These are phyloP conservation scores for Taiozyma sp. DNA, from an alignment of 1,139 yeast species.

Conservation along the genomic window DNA sequence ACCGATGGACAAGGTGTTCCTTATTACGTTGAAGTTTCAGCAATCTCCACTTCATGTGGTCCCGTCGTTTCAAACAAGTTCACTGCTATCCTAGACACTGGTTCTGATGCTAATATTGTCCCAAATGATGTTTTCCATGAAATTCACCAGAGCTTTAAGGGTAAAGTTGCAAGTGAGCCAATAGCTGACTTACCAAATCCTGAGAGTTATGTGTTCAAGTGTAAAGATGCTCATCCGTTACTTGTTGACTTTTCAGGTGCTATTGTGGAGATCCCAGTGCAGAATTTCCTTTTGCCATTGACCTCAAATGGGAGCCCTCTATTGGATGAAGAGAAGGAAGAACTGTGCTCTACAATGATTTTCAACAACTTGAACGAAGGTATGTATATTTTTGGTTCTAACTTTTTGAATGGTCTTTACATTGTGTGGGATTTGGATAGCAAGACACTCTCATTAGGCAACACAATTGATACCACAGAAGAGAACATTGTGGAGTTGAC, in stretches of 20 bases:
- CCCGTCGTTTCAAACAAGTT: background rate
- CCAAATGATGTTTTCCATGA: conserved; percentile 9
- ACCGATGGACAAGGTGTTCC: background rate
- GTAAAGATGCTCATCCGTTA: conserved; percentile 13
- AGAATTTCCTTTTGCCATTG: conserved; percentile 8
- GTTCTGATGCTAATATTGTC: conserved; percentile 10
- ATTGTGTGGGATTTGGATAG: conserved; percentile 49
- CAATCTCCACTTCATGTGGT: conserved; percentile 11
- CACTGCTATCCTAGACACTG: conserved; percentile 14
- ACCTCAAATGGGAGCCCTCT: conserved; percentile 2
- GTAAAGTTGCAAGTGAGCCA: conserved; percentile 2
- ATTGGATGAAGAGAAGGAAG: conserved; percentile 13
- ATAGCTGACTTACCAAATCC: background rate
- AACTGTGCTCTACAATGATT: conserved; percentile 12
- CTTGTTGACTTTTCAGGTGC: conserved; percentile 15
- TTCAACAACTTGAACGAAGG: background rate
- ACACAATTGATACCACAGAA: conserved; percentile 24
- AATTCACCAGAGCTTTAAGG: conserved; percentile 15
- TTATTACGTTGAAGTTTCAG: conserved; percentile 6
- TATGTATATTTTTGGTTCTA: conserved; percentile 39
- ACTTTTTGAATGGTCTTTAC: conserved; percentile 44
- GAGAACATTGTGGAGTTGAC: conserved; percentile 15
- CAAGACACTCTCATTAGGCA: conserved; percentile 44
- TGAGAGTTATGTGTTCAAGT: conserved; percentile 14
- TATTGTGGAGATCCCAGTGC: conserved; percentile 8